phyloP scores from a whole-genome alignment of 768 basidiomycete genomes.

The Tylopilus sp. region DNA sequence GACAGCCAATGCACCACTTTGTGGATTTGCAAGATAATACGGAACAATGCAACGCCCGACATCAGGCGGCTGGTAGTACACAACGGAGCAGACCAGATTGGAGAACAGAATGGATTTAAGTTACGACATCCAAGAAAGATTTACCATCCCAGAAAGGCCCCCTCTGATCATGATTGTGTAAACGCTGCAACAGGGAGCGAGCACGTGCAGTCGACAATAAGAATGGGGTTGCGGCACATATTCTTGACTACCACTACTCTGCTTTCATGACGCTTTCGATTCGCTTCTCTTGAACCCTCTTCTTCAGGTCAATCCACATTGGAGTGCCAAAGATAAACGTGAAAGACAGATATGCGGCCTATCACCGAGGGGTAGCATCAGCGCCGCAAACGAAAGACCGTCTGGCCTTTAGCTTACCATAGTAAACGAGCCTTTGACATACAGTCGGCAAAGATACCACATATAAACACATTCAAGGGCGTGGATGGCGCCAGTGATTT shows the following conservation, averaged over 20 bases:
- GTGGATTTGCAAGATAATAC: too few species aligned
- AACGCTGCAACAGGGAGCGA: neutral
- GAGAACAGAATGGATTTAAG: too few species aligned
- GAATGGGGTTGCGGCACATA: too few species aligned
- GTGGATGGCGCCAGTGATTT: slow-evolving; percentile 13
- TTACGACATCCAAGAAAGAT: too few species aligned
- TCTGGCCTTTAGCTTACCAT: slow-evolving; percentile 13
- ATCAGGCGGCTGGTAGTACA: too few species aligned
- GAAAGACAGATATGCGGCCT: slow-evolving; percentile 53
- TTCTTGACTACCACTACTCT: slow-evolving; percentile 42
- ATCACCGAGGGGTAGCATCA: neutral
- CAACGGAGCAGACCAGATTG: neutral
- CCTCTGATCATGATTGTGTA: neutral
- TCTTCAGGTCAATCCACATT: slow-evolving; percentile 50
- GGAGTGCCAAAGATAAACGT: slow-evolving; percentile 56
- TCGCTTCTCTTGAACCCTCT: slow-evolving; percentile 59
- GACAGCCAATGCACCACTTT: too few species aligned
- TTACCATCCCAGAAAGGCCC: neutral
- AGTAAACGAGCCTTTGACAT: slow-evolving; percentile 18
- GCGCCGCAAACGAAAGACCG: neutral
- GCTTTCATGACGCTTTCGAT: slow-evolving; percentile 83
- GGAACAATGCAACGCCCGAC: too few species aligned
- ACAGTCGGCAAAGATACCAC: slow-evolving; percentile 28
- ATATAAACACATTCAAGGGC: slow-evolving; percentile 27
- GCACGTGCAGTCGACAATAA: neutral